Evolutionary conservation across 1,284 basidiomycete species (phyloP), one percentile per base, ranked within the genome.

Genomic region (Phaffia rhodozyma): DNA sequence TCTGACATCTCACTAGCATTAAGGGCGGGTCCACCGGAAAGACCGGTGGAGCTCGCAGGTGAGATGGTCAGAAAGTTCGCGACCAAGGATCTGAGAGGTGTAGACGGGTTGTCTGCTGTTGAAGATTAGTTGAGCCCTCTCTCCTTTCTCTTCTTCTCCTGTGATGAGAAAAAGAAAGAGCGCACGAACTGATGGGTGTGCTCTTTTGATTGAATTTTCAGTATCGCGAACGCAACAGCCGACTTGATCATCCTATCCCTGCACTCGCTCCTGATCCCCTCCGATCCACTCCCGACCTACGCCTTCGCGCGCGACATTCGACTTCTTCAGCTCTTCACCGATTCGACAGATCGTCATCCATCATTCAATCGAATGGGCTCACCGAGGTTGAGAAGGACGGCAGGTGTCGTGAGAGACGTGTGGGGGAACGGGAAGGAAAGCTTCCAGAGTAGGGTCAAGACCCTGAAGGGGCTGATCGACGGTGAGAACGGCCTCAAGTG

Each of bases 181-280:
- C n/a, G n/a, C n/a, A n/a, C n/a, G n/a, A n/a, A n/a, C n/a, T n/a
- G n/a, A n/a, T n/a, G n/a, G n/a, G n/a, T n/a, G n/a, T n/a, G n/a
- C 43, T 47, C 47, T 63, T 58, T 27, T 38, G 49, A 4, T 21
- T 57, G 18, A 25, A 29, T 27, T 57, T 43, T 38, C 66, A 89
- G 87, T 68, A 78, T 90, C 48, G 84, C 86, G 3, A 90, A 90
- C 73, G 87, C 87, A 20, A 87, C 86, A 2, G 82, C 81, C 6
- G 87, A 89, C 70, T 74, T 89, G 38, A 71, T 88, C 47, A 51
- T 65, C 48, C 58, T 65, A 20, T 18, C 56, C 23, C 30, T 65
- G 0, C 56, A 58, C 55, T 20, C 25, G 1, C 47, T 59, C 18
- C 49, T 63, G 3, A 38, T 23, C 34, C 48, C 25, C 7, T 53